Evolutionary conservation across 352 stramenopile species (phyloP), one percentile per base, ranked within the genome.

Genomic region (Phytophthora chlamydospora): DNA sequence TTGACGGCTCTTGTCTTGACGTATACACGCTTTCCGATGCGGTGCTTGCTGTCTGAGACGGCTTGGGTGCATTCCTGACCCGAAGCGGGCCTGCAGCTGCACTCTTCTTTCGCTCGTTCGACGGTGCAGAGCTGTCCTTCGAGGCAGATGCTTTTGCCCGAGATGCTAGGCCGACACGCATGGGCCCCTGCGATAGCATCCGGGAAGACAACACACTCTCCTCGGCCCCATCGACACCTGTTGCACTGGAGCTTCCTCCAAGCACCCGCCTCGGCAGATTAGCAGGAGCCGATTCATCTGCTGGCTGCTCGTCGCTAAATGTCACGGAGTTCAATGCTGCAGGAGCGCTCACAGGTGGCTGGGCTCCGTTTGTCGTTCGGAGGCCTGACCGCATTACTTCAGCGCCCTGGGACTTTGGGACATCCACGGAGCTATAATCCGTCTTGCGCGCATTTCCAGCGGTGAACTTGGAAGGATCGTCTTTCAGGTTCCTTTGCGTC

Each of bases 401-500:
- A 34, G 19, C 11, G 36, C 21, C 47, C 12, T 66, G 58, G 2
- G 63, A 24, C 12, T 17, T 16, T 54, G 48, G 21, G 16, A 43
- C 51, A 36, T 27, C 40, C 19, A 62, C 45, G 14, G 32, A 70
- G 14, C 39, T 62, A 16, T 41, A 63, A 16, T 66, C 47, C 10
- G 39, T 53, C 4, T 45, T 36, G 1, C 68, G 62, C 14, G 53
- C 47, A 33, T 60, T 14, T 44, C 63, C 62, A 12, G 68, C 62
- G 5, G 45, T 69, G 13, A 54, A 66, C 40, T 74, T 68, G 6
- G 72, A 62, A 10, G 72, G 58, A 54, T 86, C 77, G 38, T 86
- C 77, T 3, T 67, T 69, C 21, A 86, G 53, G 43, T 84, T 84
- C 32, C 74, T 80, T 56, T 92, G 83, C 0, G 81, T 93, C 7